Evolutionary conservation across 116 monocot genomes (phyloP).

Genomic region (Dioscorea cayenensis): DNA sequence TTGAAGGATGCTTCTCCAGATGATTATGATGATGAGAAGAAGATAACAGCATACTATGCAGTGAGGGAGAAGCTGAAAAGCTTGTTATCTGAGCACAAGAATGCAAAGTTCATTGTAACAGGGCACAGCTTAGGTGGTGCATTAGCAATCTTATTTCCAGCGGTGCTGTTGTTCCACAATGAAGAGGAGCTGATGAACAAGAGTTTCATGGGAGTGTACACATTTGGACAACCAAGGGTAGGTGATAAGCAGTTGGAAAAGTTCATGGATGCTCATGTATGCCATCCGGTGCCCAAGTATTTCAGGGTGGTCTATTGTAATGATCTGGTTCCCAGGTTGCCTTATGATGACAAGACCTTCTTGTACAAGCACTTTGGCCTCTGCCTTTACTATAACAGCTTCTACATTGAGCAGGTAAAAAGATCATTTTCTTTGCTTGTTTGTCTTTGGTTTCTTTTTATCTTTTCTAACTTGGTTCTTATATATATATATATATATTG

Average conservation of each 20-base stretch:
- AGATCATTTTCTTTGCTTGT: neutral
- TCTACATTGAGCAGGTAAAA: constrained; percentile 33
- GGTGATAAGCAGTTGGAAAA: constrained; percentile 37
- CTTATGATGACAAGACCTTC: constrained; percentile 26
- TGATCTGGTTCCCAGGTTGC: constrained; percentile 42
- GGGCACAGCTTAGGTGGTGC: constrained; percentile 78
- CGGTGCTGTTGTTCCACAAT: constrained; percentile 32
- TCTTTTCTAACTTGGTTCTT: neutral
- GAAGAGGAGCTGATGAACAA: constrained; percentile 37
- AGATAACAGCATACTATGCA: constrained; percentile 34
- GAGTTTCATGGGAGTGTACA: constrained; percentile 34
- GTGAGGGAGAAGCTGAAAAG: constrained; percentile 29
- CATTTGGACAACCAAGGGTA: constrained; percentile 68
- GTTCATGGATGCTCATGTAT: constrained; percentile 41
- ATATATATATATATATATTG: neutral
- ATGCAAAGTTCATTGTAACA: constrained; percentile 45
- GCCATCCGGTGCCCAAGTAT: constrained; percentile 17
- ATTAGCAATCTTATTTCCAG: constrained; percentile 47
- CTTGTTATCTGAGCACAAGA: constrained; percentile 31
- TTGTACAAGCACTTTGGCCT: constrained; percentile 48
- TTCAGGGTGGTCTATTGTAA: constrained; percentile 49
- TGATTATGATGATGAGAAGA: neutral
- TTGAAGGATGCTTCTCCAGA: neutral
- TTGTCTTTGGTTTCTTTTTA: neutral
- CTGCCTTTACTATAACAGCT: constrained; percentile 37